Evolutionary conservation across 73 alveolate species (phyloP), one percentile per base, ranked within the genome.

Genomic region (Paramecium pentaurelia): DNA sequence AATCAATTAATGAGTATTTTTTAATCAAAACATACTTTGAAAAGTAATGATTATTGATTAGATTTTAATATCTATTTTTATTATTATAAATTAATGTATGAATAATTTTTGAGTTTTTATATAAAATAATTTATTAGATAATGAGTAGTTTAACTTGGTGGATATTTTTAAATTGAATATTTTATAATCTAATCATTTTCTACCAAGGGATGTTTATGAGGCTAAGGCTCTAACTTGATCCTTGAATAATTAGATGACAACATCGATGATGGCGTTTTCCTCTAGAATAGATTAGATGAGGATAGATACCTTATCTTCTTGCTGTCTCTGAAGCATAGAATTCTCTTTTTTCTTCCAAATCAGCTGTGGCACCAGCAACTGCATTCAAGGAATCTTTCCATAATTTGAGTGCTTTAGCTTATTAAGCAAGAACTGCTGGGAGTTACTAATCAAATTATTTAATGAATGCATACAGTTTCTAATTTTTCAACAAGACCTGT

Each of bases 291-390:
- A 28, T 32, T 75, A 22, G 40, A 12, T 32, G 28, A 34, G 16
- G 40, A n/a, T 12, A 75, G 16, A 75, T 75, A 75, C 88, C 88
- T 32, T 34, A 22, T 75, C 88, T 75, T 75, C 88, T 75, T 37
- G 32, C 88, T n/a, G 88, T 75, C 37, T 75, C 88, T 14, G 58
- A 34, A 36, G 88, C 88, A 75, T 75, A 75, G 70, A 75, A 75
- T 75, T 75, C 58, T 75, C 88, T 75, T 45, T 75, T 75, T 40
- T 75, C 88, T 75, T 75, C 88, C 0, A 75, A 75, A 75, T 75
- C 88, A 18, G 58, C 58, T 14, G 88, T 75, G 88, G 88, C 88
- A 32, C 88, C 88, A 37, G 88, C 88, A 37, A 75, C 88, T 34
- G 88, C 60, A 45, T 75, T 75, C 64, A 75, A 37, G 38, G 88